These are phyloP conservation scores for Plantago major DNA, from an alignment of 257 asterid species.

Conservation along the genomic window DNA sequence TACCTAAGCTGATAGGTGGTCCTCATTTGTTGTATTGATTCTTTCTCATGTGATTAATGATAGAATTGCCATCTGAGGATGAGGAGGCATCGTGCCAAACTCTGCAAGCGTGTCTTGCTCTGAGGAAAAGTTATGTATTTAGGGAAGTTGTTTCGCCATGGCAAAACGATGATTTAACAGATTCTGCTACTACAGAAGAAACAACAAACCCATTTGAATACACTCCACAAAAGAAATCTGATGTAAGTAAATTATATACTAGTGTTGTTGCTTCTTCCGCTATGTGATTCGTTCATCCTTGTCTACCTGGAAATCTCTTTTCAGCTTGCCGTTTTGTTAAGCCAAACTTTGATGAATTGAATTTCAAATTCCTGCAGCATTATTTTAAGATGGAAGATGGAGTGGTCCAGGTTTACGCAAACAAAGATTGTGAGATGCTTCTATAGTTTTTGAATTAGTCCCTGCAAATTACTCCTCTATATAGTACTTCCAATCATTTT, in stretches of 20 bases:
- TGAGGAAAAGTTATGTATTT: constrained; percentile 69
- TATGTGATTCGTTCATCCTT: too few species aligned
- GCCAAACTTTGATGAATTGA: constrained; percentile 10
- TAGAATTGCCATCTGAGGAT: constrained; percentile 82
- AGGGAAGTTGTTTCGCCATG: constrained; percentile 78
- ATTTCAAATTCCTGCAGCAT: constrained; percentile 56
- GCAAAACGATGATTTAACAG: constrained; percentile 79
- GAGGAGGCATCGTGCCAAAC: constrained; percentile 70
- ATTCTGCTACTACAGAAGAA: constrained; percentile 88
- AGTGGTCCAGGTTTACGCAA: constrained; percentile 84
- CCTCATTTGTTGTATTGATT: constrained; percentile 18
- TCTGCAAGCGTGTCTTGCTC: constrained; percentile 76
- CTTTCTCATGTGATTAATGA: constrained; percentile 23
- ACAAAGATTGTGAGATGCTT: constrained; percentile 61
- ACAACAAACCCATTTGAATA: constrained; percentile 68
- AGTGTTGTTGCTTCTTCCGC: background rate
- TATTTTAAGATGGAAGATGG: constrained; percentile 96
- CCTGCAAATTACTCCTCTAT: background rate
- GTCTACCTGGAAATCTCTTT: background rate
- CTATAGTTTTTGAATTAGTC: background rate
- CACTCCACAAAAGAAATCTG: constrained; percentile 64
- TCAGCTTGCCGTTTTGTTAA: background rate
- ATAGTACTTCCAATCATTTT: background rate
- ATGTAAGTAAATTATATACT: constrained; percentile 40
- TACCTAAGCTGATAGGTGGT: background rate